These are phyloP conservation scores for Funneliformis mosseae DNA, from an alignment of 192 early-diverging fungal genomes.

Conservation along the genomic window DNA sequence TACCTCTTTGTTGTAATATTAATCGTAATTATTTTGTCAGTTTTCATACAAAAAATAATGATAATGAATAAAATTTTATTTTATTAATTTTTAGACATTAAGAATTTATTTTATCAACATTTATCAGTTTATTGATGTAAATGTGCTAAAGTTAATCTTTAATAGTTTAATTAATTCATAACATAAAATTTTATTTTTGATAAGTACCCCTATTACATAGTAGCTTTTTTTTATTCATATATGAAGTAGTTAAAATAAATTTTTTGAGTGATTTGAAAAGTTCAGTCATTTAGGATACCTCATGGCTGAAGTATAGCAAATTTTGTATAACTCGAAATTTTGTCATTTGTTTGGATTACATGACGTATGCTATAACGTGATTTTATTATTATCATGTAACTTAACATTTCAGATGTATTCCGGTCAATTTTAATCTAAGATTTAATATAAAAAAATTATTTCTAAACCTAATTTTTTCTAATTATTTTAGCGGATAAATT, in stretches of 20 bases:
- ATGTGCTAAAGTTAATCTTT: background rate
- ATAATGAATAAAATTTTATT: background rate
- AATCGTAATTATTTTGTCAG: background rate
- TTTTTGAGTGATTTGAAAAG: background rate
- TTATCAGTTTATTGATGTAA: background rate
- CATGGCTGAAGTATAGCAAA: background rate
- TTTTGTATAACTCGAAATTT: background rate
- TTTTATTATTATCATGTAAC: background rate
- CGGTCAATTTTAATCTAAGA: background rate
- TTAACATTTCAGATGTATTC: background rate
- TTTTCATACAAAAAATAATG: background rate
- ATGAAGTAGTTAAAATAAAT: background rate
- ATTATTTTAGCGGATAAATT: slow-evolving; percentile 10
- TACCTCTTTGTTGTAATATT: background rate
- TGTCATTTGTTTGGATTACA: background rate
- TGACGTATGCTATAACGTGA: background rate
- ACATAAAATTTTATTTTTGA: background rate
- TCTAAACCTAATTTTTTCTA: background rate
- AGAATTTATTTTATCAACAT: background rate
- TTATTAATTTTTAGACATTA: too few species aligned
- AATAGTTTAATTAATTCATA: background rate
- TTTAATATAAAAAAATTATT: background rate
- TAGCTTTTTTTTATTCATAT: background rate
- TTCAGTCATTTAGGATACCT: background rate
- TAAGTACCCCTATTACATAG: background rate